phyloP scores from a whole-genome alignment of 148 eudicot genomes.

The Rhododendron vialii region DNA sequence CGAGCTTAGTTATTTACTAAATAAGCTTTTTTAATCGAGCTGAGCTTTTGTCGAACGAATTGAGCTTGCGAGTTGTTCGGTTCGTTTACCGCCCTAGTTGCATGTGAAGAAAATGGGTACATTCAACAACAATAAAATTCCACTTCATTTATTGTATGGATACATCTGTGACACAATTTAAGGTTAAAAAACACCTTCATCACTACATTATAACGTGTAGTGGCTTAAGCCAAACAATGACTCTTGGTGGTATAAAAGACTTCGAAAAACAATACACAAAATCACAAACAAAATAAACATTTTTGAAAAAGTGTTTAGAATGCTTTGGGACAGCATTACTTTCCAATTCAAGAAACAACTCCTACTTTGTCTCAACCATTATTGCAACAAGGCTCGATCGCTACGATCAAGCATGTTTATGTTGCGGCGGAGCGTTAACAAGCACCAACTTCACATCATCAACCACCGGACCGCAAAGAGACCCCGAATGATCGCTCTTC shows the following conservation, averaged over 20 bases:
- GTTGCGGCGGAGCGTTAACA: constrained; percentile 12
- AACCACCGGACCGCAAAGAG: constrained; percentile 46
- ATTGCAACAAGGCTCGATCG: neutral
- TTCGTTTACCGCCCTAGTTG: no score
- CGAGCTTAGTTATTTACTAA: no score
- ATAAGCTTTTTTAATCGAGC: no score
- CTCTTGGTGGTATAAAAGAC: neutral
- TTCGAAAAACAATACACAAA: neutral
- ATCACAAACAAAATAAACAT: neutral
- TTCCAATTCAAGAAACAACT: neutral
- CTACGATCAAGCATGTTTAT: neutral
- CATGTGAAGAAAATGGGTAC: neutral
- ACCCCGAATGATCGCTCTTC: constrained; percentile 36
- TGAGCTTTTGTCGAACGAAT: no score
- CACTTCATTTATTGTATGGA: neutral
- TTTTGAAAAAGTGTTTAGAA: neutral
- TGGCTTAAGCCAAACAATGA: neutral
- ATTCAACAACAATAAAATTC: neutral
- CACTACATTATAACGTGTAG: neutral
- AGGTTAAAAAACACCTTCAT: constrained; percentile 1
- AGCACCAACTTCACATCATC: constrained; percentile 37
- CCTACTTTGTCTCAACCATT: neutral
- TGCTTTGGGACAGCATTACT: neutral
- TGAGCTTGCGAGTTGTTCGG: no score
- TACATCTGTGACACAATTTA: neutral